Base-by-base conservation (phyloP, 352 stramenopile species). In the Plasmopara viticola region DNA sequence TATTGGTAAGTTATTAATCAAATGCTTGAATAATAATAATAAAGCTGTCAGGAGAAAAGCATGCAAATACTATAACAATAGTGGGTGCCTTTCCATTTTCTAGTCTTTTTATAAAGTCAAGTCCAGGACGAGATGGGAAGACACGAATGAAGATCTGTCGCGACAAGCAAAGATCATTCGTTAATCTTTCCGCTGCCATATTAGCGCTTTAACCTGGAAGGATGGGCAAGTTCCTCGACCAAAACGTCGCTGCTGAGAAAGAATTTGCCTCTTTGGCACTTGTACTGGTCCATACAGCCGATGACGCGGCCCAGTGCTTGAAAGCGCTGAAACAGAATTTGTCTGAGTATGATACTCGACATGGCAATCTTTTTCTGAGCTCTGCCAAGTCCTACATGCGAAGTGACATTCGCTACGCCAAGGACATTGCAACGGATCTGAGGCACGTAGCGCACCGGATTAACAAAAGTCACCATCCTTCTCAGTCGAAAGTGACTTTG, bases 341-440 rank as follows among this genome's bases (percentile, higher is more conserved):
- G 28, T 48, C 59, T 4, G 59, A 56, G 5, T 63, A 56, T 34
- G 59, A 66, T 17, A 56, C 37, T 17, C 59, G 48, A 3, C 48
- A 66, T 38, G 48, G 45, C 28, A 50, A 63, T 44, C 48, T 51
- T 20, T 30, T 63, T 29, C 4, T 44, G 13, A 29, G 53, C 34
- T 56, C 53, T 31, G 45, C 59, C 43, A 60, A 59, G 34, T 63
- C 48, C 30, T 62, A 46, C 29, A 45, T 66, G 53, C 48, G 49
- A 20, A 58, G 25, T 34, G 59, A 66, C 44, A 59, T 66, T 9
- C 53, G 54, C 17, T 56, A 51, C 12, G 59, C 48, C 25, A 66
- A 66, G 30, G 54, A 66, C 44, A 45, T 49, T 14, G 48, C 59
- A 14, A n/a, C 28, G 12, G 54, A 62, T 7, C 40, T 66, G n/a